Evolutionary conservation across 345 rosid genomes (phyloP).

Genomic region (Boechera retrofracta): DNA sequence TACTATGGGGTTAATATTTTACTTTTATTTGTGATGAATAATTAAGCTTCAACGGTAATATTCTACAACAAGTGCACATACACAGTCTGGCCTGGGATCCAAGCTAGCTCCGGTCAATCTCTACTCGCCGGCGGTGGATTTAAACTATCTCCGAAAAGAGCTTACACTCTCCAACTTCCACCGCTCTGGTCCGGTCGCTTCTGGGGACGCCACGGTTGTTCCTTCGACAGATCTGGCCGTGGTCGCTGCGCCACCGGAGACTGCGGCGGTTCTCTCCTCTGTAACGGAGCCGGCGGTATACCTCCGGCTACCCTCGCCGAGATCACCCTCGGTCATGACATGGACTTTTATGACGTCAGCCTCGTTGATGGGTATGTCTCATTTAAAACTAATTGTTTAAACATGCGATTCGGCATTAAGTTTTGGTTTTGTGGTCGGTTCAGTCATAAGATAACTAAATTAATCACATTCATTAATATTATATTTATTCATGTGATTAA

Average conservation of each 20-base stretch:
- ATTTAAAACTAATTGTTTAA: neutral
- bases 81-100: constrained; percentile 56
- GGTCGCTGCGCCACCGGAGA: constrained; percentile 53
- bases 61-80: constrained; percentile 52
- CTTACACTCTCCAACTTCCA: constrained; percentile 44
- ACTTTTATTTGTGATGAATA: constrained; percentile 13
- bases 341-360: constrained; percentile 57
- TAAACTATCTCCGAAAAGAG: constrained; percentile 41
- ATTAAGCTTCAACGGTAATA: constrained; percentile 42
- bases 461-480: neutral
- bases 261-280: constrained; percentile 49
- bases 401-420: neutral
- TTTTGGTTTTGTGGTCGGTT: neutral
- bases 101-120: constrained; percentile 49
- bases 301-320: constrained; percentile 61
- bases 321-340: constrained; percentile 51
- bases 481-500: neutral
- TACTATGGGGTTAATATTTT: neutral
- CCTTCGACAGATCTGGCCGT: constrained; percentile 45
- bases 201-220: constrained; percentile 54
- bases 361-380: constrained; percentile 52
- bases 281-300: constrained; percentile 52
- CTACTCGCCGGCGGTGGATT: constrained; percentile 49
- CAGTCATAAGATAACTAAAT: neutral
- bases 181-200: constrained; percentile 59